Evolutionary conservation across 1,284 basidiomycete genomes (phyloP), one percentile per base, ranked within the genome.

Genomic region (Cerrena zonata): DNA sequence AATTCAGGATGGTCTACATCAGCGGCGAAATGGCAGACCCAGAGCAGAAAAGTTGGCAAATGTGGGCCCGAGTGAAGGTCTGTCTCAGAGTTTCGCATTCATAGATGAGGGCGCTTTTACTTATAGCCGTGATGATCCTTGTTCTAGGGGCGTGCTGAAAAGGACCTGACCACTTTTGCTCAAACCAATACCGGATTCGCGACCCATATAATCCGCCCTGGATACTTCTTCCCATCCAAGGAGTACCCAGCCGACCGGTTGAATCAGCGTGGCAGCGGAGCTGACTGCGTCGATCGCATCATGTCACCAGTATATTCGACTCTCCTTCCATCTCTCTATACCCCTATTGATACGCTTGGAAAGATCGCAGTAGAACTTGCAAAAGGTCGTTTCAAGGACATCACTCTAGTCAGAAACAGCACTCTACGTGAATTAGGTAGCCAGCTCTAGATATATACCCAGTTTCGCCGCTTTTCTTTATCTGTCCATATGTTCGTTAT

Each of bases 61-160:
- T 69, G 60, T 71, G 66, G 60, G 63, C 58, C 2, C 55, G 62
- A 3, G 63, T 69, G 24, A 71, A 70, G 68, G 69, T 69, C 27
- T 44, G 59, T 50, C 15, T 27, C 22, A 15, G n/a, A n/a, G n/a
- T 34, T 34, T 34, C 7, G 10, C 21, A 5, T 40, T 30, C 45
- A 15, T 46, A 12, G 22, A 30, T 23, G 13, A n/a, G 21, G 7
- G 25, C 5, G 5, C 5, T 48, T 24, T 1, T n/a, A 43, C 15
- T 44, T 11, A 25, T 15, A 19, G n/a, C n/a, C n/a, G n/a, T n/a
- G n/a, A 34, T 15, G 30, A 34, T 2, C 15, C 23, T 46, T 22
- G 21, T 10, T 45, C 26, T 38, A 68, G 67, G 67, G 65, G 4
- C 61, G 61, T 10, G 59, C 66, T 3, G 68, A 69, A 53, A 60